Percentiles rank a stretch among this genome's conserved stretches.
Evolutionary conservation across 73 alveolate species (phyloP).

Genomic region (Stentor roeselii): DNA sequence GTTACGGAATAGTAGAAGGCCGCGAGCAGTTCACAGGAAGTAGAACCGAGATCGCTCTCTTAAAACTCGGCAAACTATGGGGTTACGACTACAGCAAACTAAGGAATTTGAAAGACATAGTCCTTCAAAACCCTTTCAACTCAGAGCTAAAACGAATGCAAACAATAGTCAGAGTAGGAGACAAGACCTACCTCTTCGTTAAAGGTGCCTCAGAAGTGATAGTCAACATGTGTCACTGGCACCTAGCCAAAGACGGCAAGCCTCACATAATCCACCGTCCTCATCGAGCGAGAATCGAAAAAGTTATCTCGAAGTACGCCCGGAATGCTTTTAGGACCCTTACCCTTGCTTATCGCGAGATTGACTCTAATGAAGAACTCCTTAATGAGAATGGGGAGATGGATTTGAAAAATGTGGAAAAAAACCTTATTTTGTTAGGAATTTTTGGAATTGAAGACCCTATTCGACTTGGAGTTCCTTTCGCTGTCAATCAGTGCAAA

Average conservation of each 20-base stretch:
- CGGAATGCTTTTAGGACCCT: constrained; percentile 72
- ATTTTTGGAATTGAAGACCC: constrained; percentile 85
- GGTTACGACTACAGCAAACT: constrained; percentile 30
- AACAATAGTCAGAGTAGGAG: constrained; percentile 64
- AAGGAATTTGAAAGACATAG: constrained; percentile 20
- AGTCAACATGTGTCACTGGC: constrained; percentile 51
- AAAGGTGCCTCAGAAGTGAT: constrained; percentile 95
- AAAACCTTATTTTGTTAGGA: constrained; percentile 57
- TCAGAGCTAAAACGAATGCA: constrained; percentile 88
- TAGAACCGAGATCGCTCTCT: constrained; percentile 67
- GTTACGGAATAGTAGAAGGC: constrained; percentile 35
- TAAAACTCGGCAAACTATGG: constrained; percentile 44
- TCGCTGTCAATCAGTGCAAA: constrained; percentile 75
- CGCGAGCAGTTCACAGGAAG: constrained; percentile 53
- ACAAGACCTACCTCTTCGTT: constrained; percentile 57
- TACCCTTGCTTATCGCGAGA: constrained; percentile 75
- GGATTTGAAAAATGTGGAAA: background rate
- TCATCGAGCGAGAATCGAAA: constrained; percentile 24
- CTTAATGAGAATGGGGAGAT: constrained; percentile 19
- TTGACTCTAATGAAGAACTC: constrained; percentile 31
- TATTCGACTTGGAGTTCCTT: constrained; percentile 82
- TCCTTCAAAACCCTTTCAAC: constrained; percentile 75
- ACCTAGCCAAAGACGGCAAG: constrained; percentile 34
- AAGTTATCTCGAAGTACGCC: constrained; percentile 71
- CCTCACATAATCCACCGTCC: constrained; percentile 33